Base-by-base conservation (phyloP, 805 yeast genomes). In the Starmerella vitae region DNA sequence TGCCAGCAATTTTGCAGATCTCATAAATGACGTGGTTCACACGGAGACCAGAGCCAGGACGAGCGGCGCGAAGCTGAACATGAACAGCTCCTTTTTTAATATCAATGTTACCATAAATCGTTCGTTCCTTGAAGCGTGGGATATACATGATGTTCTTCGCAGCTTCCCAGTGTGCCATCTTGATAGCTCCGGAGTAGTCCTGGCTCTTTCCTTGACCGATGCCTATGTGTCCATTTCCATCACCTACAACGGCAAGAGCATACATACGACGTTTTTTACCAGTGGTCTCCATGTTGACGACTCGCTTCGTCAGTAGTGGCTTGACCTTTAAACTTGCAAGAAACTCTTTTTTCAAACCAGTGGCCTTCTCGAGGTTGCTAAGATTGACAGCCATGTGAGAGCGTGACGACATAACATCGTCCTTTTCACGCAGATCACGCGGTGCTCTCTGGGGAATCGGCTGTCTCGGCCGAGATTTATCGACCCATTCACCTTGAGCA, bases 111-210 rank as follows among this genome's bases (percentile, higher is more conserved):
- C 94, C 94, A 53, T 74, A 73, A 38, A 91, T 80, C 14, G 98
- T 91, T 64, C 98, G 73, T 52, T 84, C 71, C 62, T 91, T 96
- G 56, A 79, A 78, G 51, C 95, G 72, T 41, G 94, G 93, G 38
- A 91, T 71, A 50, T 75, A 74, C 30, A 71, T 70, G 56, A 91
- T 66, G 59, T 84, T 83, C 60, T 84, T 82, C 39, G 86, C 79
- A 1, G 97, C 96, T 54, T 81, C 78, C 93, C 94, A 82, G 59
- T 78, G 84, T 4, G 97, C 94, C 57, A 83, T 81, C 30, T 71
- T 64, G 25, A 78, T 70, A 2, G 97, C 94, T 39, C 71, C 70
- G 40, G 72, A 76, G 49, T 84, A 68, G 45, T 91, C 88, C 34
- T 39, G 46, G 31, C 42, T 38, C 56, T 82, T 83, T 46, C 97